Base-by-base conservation (phyloP, 1,139 yeast species). In the Candida glucosophila region DNA sequence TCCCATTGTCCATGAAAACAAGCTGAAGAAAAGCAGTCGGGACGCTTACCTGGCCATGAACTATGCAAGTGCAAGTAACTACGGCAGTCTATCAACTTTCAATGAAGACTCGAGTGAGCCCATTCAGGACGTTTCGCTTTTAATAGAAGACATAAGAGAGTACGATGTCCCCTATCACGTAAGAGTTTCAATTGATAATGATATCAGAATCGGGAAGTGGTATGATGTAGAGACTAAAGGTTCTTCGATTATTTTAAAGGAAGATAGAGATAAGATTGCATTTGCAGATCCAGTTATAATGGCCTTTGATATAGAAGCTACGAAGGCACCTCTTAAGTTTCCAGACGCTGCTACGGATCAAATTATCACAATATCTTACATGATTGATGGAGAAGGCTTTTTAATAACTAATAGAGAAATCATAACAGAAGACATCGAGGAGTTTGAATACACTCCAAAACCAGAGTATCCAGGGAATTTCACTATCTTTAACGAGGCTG, bases 331-430 rank as follows among this genome's bases (percentile, higher is more conserved):
- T 1, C 67, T 92, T 31, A 92, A 92, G 47, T 92, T 92, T 39
- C 99, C 99, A 0, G 98, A 85, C 44, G 72, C 96, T 4, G 65
- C 80, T 12, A 65, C 81, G n/a, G 99, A 92, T 56, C 94, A 85
- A 52, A 71, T 92, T 23, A 92, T 92, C 97, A 92, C 90, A 98
- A 90, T 92, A 30, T 92, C 98, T 3, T 92, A 92, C 52, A 92
- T 92, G 98, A 86, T 92, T 33, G 98, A 92, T 47, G 98, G 98
- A 5, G 94, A 85, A 41, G 99, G 99, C 22, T 92, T 59, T 45
- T 60, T 92, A 19, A 92, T 92, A 36, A 92, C 97, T 7, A 92
- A 92, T 47, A 61, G 99, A 43, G 96, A 88, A 41, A 85, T 92
- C 39, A 88, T 92, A 19, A 77, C 95, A 3, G 82, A 85, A 47